phyloP scores from a whole-genome alignment of 495 filamentous ascomycete genomes.

The Acidiella bohemica region DNA sequence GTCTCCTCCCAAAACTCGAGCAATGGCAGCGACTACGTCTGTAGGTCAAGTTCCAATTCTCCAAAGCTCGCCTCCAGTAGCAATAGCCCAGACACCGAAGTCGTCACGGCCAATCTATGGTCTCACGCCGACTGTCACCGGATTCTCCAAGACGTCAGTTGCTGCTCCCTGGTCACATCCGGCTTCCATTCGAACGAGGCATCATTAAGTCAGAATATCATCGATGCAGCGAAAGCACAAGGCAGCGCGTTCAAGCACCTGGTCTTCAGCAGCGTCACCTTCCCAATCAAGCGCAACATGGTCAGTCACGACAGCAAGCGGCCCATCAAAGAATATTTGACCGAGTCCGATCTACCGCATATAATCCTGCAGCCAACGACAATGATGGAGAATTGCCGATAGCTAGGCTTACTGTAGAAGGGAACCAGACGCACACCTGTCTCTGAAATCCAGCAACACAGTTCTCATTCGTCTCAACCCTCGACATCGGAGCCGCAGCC shows the following conservation, averaged over 20 bases:
- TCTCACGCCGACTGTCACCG: constrained; percentile 14
- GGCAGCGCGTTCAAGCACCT: constrained; percentile 22
- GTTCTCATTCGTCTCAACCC: not conserved
- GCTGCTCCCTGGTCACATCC: constrained; percentile 19
- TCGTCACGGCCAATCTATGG: constrained; percentile 20
- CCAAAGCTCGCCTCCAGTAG: not conserved
- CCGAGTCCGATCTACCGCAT: constrained; percentile 23
- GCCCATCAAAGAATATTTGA: constrained; percentile 25
- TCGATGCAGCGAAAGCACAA: constrained; percentile 21
- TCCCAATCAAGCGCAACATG: constrained; percentile 24
- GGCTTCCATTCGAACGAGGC: constrained; percentile 23
- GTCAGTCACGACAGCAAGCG: constrained; percentile 29
- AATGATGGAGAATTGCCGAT: constrained; percentile 26
- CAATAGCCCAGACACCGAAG: constrained; percentile 21
- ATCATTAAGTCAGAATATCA: constrained; percentile 25
- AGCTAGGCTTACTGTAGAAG: constrained; percentile 10
- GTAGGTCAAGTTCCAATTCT: constrained; percentile 18
- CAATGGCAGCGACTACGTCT: constrained; percentile 25
- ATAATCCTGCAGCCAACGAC: constrained; percentile 28
- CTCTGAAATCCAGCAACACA: constrained; percentile 13
- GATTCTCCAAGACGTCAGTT: constrained; percentile 17
- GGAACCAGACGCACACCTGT: constrained; percentile 10
- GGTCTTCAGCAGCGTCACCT: constrained; percentile 22
- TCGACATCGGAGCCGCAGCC: not conserved
- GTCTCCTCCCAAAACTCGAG: constrained; percentile 24